Conservation (phyloP, 2,329 filamentous ascomycete species). For the Celoporthe dispersa region DNA sequence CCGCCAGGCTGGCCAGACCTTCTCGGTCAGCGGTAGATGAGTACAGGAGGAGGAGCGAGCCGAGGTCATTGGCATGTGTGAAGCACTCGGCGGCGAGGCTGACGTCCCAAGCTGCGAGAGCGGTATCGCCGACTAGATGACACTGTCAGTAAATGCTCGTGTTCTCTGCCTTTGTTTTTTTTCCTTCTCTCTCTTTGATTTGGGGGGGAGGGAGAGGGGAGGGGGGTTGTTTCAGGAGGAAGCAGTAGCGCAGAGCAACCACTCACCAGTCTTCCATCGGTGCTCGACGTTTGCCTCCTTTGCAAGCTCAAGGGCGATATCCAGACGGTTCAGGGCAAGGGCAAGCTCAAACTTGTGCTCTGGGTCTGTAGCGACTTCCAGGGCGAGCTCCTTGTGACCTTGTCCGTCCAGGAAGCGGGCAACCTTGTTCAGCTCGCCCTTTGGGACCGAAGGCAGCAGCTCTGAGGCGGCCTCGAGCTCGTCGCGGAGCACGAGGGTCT, state of each 20-base stretch:
- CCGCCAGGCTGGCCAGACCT: slow-evolving; percentile 73
- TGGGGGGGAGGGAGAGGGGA: too few relatives aligned
- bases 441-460: slow-evolving; percentile 79
- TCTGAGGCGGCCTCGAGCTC: slow-evolving; percentile 92
- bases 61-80: slow-evolving; percentile 84
- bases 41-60: slow-evolving; percentile 85
- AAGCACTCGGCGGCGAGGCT: slow-evolving; percentile 92
- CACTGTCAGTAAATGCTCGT: slow-evolving; percentile 11
- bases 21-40: slow-evolving; percentile 80
- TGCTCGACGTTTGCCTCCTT: slow-evolving; percentile 85
- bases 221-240: too few relatives aligned
- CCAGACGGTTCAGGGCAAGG: slow-evolving; percentile 78
- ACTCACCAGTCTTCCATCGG: slow-evolving; percentile 81
- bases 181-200: too few relatives aligned
- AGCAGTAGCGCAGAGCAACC: too few relatives aligned
- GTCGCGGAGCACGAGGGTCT: slow-evolving; percentile 90
- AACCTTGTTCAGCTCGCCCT: slow-evolving; percentile 97
- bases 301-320: slow-evolving; percentile 85
- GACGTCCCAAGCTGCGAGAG: slow-evolving; percentile 84
- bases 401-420: slow-evolving; percentile 96
- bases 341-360: slow-evolving; percentile 98
- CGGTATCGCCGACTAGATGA: slow-evolving; percentile 79
- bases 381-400: slow-evolving; percentile 92
- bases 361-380: slow-evolving; percentile 90
- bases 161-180: too few relatives aligned